Evolutionary conservation across 2,329 filamentous ascomycete genomes (phyloP).

Genomic region (Torrubiellomyces zombiae): DNA sequence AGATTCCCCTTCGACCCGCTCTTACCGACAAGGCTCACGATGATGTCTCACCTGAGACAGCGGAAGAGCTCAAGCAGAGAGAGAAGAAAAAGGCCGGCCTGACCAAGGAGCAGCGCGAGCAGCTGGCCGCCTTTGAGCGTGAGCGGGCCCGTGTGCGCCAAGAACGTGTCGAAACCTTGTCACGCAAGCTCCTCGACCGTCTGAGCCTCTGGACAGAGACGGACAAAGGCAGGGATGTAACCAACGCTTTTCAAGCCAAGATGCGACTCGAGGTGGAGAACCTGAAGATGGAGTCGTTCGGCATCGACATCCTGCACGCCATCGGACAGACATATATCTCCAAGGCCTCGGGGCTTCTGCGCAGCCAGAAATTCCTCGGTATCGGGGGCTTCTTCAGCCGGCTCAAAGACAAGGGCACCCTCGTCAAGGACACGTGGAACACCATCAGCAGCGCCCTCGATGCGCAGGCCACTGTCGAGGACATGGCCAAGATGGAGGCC

Average conservation of each 20-base stretch:
- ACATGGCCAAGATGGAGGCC: constrained; percentile 94
- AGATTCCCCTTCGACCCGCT: constrained; percentile 64
- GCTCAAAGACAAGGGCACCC: constrained; percentile 87
- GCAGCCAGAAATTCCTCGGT: constrained; percentile 92
- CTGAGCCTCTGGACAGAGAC: constrained; percentile 95
- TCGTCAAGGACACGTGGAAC: constrained; percentile 97
- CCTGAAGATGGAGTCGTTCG: constrained; percentile 98
- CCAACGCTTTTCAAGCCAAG: constrained; percentile 81
- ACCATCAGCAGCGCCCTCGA: constrained; percentile 94
- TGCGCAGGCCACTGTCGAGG: constrained; percentile 95
- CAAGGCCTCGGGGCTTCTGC: constrained; percentile 76
- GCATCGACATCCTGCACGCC: constrained; percentile 86
- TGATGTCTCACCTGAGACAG: constrained; percentile 54
- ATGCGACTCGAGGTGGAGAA: constrained; percentile 91
- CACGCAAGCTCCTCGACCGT: constrained; percentile 73
- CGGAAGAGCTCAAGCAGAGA: constrained; percentile 26
- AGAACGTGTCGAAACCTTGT: constrained; percentile 73
- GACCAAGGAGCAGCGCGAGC: constrained; percentile 83
- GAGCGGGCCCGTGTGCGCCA: constrained; percentile 73
- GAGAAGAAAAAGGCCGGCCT: constrained; percentile 81
- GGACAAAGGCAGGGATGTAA: constrained; percentile 74
- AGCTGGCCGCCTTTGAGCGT: constrained; percentile 72
- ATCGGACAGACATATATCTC: constrained; percentile 82
- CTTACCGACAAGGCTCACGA: constrained; percentile 69
- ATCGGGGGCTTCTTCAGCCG: constrained; percentile 89